Percentiles rank a stretch among this genome's conserved stretches.
Conservation (phyloP, 2,329 filamentous ascomycete genomes). For the Hypoxylon sp. region DNA sequence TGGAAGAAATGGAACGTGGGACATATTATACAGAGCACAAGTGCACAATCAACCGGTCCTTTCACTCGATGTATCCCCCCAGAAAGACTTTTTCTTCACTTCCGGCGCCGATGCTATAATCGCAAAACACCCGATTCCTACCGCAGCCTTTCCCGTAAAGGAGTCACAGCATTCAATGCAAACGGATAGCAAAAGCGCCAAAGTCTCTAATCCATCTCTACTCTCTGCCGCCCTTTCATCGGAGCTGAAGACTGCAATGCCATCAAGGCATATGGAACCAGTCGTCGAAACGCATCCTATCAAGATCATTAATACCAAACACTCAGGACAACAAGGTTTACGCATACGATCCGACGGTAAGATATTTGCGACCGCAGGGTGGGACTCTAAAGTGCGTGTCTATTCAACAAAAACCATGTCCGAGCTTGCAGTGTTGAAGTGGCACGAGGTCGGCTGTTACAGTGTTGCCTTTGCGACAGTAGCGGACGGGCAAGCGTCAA, state of each 20-base stretch:
- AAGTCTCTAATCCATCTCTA: slow-evolving; percentile 45
- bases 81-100: slow-evolving; percentile 76
- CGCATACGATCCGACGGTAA: slow-evolving; percentile 82
- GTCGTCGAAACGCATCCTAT: slow-evolving; percentile 62
- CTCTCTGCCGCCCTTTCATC: slow-evolving; percentile 52
- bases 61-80: slow-evolving; percentile 73
- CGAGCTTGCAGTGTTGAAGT: slow-evolving; percentile 92
- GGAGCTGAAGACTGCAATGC: slow-evolving; percentile 39
- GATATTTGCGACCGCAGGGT: slow-evolving; percentile 91
- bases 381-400: slow-evolving; percentile 86
- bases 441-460: slow-evolving; percentile 92
- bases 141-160: slow-evolving; percentile 41
- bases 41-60: slow-evolving; percentile 85
- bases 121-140: slow-evolving; percentile 79
- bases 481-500: slow-evolving; percentile 4
- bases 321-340: slow-evolving; percentile 90
- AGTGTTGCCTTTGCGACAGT: slow-evolving; percentile 78
- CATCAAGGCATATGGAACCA: slow-evolving; percentile 28
- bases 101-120: slow-evolving; percentile 86
- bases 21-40: slow-evolving; percentile 73
- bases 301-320: slow-evolving; percentile 81
- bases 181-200: slow-evolving; percentile 6
- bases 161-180: slow-evolving; percentile 28
- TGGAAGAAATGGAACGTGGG: slow-evolving; percentile 61
- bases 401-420: slow-evolving; percentile 86